phyloP scores from a whole-genome alignment of 768 basidiomycete genomes.

The Auricularia heimuer region DNA sequence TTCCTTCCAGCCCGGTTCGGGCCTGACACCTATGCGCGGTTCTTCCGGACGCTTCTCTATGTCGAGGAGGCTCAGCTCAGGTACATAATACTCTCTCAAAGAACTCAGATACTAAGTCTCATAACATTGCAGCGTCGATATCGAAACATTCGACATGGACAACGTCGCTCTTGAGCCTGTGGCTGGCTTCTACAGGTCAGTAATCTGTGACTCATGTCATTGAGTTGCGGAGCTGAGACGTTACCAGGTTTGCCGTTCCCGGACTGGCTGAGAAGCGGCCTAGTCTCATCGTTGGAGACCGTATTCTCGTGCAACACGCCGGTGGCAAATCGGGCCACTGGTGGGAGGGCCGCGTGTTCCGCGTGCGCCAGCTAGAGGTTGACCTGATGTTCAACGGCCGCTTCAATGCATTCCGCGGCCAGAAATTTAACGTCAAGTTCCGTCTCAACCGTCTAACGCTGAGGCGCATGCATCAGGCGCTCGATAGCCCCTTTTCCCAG shows the following conservation, averaged over 20 bases:
- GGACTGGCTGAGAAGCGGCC: conserved; percentile 51
- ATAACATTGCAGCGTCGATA: conserved; percentile 9
- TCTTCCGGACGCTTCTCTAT: conserved; percentile 38
- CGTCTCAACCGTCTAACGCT: conserved; percentile 43
- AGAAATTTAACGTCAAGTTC: conserved; percentile 43
- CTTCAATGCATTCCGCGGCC: conserved; percentile 31
- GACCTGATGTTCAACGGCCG: conserved; percentile 35
- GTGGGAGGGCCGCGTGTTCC: conserved; percentile 51
- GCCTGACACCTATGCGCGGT: conserved; percentile 29
- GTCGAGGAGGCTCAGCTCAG: conserved; percentile 30
- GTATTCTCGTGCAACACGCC: conserved; percentile 27
- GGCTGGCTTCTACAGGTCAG: conserved; percentile 9
- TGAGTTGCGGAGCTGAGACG: not conserved
- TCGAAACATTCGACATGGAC: conserved; percentile 25
- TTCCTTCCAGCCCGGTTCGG: conserved; percentile 30
- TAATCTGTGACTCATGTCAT: not conserved
- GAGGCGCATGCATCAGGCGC: conserved; percentile 49
- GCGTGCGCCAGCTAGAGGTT: conserved; percentile 39
- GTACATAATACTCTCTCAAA: not conserved
- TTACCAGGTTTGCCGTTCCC: conserved; percentile 32
- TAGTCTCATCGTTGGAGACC: conserved; percentile 44
- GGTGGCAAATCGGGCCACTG: conserved; percentile 34
- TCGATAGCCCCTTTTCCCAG: conserved; percentile 35
- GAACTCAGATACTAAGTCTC: too few relatives aligned
- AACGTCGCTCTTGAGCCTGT: conserved; percentile 8